These are phyloP conservation scores for Candida oleophila DNA, from an alignment of 805 yeast genomes.

Conservation along the genomic window DNA sequence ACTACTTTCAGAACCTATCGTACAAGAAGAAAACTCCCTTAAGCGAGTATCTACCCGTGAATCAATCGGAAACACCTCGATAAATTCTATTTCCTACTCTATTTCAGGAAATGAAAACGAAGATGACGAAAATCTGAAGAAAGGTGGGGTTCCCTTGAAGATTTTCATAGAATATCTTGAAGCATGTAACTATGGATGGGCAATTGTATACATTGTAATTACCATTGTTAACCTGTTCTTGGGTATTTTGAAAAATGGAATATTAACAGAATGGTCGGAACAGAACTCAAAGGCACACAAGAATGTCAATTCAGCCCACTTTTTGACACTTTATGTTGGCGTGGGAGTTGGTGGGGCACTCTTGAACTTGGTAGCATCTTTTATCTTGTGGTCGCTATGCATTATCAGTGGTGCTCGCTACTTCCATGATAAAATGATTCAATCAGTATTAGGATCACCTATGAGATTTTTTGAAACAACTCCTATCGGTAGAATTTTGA, in stretches of 20 bases:
- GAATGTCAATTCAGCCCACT: constrained; percentile 24
- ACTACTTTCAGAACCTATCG: constrained; percentile 11
- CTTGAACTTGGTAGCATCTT: constrained; percentile 23
- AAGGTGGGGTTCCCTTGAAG: constrained; percentile 27
- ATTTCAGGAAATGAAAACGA: constrained; percentile 10
- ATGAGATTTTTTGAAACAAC: constrained; percentile 30
- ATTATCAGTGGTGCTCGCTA: constrained; percentile 18
- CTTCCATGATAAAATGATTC: constrained; percentile 25
- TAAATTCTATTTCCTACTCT: constrained; percentile 31
- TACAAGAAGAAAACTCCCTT: constrained; percentile 9
- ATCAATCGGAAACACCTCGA: constrained; percentile 24
- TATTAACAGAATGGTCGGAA: constrained; percentile 38
- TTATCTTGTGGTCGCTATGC: constrained; percentile 21
- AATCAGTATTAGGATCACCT: constrained; percentile 23
- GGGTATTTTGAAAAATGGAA: constrained; percentile 21
- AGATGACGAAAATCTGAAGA: constrained; percentile 37
- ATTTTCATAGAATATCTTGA: constrained; percentile 27
- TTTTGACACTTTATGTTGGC: constrained; percentile 22
- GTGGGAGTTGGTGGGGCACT: constrained; percentile 28
- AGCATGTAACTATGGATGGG: constrained; percentile 29
- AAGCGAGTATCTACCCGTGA: constrained; percentile 1
- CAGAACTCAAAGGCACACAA: constrained; percentile 20
- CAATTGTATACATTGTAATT: constrained; percentile 22
- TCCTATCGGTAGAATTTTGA: constrained; percentile 28
- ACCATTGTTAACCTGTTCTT: constrained; percentile 17